These are phyloP conservation scores for Arabidopsis lyrata DNA, from an alignment of 441 rosid species.

Conservation along the genomic window DNA sequence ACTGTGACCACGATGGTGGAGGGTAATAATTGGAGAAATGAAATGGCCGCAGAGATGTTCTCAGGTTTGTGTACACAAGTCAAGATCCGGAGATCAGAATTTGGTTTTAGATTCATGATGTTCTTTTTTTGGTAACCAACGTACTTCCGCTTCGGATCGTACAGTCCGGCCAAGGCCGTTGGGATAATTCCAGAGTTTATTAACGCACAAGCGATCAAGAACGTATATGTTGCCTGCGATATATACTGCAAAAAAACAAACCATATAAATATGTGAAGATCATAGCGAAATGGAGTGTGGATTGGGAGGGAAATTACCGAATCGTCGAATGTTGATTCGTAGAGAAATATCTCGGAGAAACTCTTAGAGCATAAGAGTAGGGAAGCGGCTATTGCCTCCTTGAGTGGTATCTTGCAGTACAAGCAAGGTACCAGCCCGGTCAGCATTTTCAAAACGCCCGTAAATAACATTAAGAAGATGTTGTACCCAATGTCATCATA, in stretches of 20 bases:
- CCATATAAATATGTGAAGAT: background rate
- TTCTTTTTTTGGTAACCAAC: slow-evolving; percentile 48
- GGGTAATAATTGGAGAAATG: slow-evolving; percentile 41
- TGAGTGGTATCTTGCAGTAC: slow-evolving; percentile 36
- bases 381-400: slow-evolving; percentile 27
- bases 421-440: slow-evolving; percentile 19
- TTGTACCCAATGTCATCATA: slow-evolving; percentile 34
- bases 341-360: slow-evolving; percentile 22
- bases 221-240: slow-evolving; percentile 28
- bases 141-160: slow-evolving; percentile 50
- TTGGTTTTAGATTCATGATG: slow-evolving; percentile 38
- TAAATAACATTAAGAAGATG: slow-evolving; percentile 20
- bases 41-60: slow-evolving; percentile 46
- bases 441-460: slow-evolving; percentile 26
- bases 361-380: slow-evolving; percentile 34
- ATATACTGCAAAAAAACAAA: slow-evolving; percentile 23
- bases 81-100: slow-evolving; percentile 47
- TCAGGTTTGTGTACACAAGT: slow-evolving; percentile 53
- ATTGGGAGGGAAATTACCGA: slow-evolving; percentile 2
- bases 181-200: slow-evolving; percentile 42
- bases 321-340: slow-evolving; percentile 27
- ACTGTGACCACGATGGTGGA: slow-evolving; percentile 43
- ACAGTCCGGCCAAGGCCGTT: slow-evolving; percentile 37
- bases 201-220: slow-evolving; percentile 12
- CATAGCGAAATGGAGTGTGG: background rate